phyloP scores from a whole-genome alignment of 163 green algal genomes.

The Trebouxiophyceae sp. region DNA sequence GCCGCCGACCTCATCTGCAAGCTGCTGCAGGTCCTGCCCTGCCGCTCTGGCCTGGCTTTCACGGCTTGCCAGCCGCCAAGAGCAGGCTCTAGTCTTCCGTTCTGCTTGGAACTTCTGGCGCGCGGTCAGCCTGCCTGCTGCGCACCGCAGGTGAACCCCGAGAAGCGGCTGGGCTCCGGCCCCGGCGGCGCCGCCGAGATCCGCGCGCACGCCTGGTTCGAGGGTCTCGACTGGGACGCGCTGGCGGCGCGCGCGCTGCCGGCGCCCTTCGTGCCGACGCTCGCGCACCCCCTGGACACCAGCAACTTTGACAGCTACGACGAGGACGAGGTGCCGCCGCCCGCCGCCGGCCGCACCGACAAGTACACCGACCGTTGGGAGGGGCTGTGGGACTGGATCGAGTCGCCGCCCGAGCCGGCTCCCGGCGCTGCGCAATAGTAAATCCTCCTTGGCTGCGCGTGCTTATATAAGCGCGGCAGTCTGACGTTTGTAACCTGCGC shows the following conservation, averaged over 20 bases:
- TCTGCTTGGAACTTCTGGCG: too few species aligned
- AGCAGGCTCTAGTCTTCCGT: background rate
- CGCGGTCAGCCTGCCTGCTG: background rate
- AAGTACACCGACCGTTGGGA: slow-evolving; percentile 32
- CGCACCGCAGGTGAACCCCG: slow-evolving; percentile 53
- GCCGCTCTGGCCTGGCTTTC: background rate
- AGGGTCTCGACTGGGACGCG: slow-evolving; percentile 56
- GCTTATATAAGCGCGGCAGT: too few species aligned
- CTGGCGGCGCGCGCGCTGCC: slow-evolving; percentile 41
- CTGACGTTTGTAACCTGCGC: too few species aligned
- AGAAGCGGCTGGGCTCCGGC: slow-evolving; percentile 56
- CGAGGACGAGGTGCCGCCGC: slow-evolving; percentile 31
- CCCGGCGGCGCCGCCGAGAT: slow-evolving; percentile 50
- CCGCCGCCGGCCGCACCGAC: slow-evolving; percentile 5
- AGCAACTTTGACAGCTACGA: slow-evolving; percentile 71
- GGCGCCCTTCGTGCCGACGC: slow-evolving; percentile 31
- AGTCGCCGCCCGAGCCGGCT: too few species aligned
- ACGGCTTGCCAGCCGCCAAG: background rate
- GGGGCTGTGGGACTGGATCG: slow-evolving; percentile 51
- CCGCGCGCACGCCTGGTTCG: slow-evolving; percentile 68
- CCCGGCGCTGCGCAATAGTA: too few species aligned
- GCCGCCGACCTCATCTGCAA: slow-evolving; percentile 71
- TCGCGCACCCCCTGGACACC: slow-evolving; percentile 50
- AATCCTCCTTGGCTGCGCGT: too few species aligned
- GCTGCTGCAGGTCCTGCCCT: slow-evolving; percentile 48